Evolutionary conservation across 106 monocot species (phyloP).

Genomic region (Ottelia alismoides): DNA sequence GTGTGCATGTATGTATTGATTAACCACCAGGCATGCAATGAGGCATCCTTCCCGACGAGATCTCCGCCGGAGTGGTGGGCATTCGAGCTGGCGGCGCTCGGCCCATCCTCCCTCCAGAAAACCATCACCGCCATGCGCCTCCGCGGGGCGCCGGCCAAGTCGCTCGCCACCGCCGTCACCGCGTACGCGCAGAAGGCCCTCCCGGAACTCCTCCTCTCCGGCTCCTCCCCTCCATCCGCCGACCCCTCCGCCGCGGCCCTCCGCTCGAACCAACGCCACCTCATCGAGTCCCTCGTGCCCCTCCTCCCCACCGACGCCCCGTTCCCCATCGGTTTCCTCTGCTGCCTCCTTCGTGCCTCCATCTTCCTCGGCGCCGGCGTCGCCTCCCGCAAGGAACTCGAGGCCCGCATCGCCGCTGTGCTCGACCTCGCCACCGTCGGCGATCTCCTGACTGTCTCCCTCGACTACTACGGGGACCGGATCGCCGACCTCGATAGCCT

Average conservation of each 20-base stretch:
- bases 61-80: conserved; percentile 75
- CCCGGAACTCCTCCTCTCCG: conserved; percentile 20
- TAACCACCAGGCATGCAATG: conserved; percentile 54
- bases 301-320: conserved; percentile 3
- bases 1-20: too few species aligned
- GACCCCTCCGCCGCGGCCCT: conserved; percentile 12
- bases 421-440: conserved; percentile 42
- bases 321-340: conserved; percentile 56
- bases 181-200: conserved; percentile 39
- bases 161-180: conserved; percentile 27
- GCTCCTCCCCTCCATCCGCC: not conserved
- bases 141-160: conserved; percentile 24
- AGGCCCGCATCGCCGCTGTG: conserved; percentile 21
- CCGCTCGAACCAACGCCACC: not conserved
- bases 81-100: conserved; percentile 31
- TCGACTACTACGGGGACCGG: conserved; percentile 40
- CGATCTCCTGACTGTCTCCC: conserved; percentile 45
- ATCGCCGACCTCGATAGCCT: conserved; percentile 48
- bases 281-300: conserved; percentile 17
- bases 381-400: conserved; percentile 32
- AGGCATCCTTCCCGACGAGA: conserved; percentile 39
- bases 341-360: conserved; percentile 56
- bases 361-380: conserved; percentile 22
- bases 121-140: conserved; percentile 34
- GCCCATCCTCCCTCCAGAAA: conserved; percentile 29